These are phyloP conservation scores for Pseudogymnoascus sp. DNA, from an alignment of 2,329 filamentous ascomycete species.

Conservation along the genomic window DNA sequence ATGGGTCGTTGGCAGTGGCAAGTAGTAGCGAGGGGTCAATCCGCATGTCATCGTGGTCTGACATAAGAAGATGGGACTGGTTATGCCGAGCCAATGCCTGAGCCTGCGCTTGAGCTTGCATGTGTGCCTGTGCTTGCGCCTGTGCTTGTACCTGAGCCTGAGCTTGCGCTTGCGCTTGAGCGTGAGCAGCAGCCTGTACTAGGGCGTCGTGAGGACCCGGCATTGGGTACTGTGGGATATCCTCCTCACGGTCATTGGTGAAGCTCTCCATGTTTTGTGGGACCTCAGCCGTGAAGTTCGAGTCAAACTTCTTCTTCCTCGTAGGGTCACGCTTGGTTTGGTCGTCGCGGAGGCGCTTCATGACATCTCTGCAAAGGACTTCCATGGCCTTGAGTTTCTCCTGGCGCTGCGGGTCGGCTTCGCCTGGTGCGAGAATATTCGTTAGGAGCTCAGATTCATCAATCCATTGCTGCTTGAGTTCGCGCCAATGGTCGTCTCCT, in stretches of 20 bases:
- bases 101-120: slow-evolving; percentile 16
- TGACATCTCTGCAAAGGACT: slow-evolving; percentile 65
- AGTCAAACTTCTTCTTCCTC: slow-evolving; percentile 34
- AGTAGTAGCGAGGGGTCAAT: slow-evolving; percentile 57
- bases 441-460: slow-evolving; percentile 48
- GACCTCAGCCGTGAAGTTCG: slow-evolving; percentile 29
- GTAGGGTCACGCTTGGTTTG: slow-evolving; percentile 48
- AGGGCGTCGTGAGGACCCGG: slow-evolving; percentile 15
- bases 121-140: slow-evolving; percentile 5
- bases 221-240: slow-evolving; percentile 5
- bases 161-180: slow-evolving; percentile 19
- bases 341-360: slow-evolving; percentile 69
- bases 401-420: slow-evolving; percentile 44
- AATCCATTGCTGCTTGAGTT: slow-evolving; percentile 63
- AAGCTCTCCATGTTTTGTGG: slow-evolving; percentile 7
- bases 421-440: slow-evolving; percentile 43
- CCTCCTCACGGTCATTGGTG: neutral
- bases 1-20: slow-evolving; percentile 37
- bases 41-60: slow-evolving; percentile 46
- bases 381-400: slow-evolving; percentile 61
- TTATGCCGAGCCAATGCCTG: slow-evolving; percentile 14
- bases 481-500: slow-evolving; percentile 63
- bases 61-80: slow-evolving; percentile 18
- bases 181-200: slow-evolving; percentile 27
- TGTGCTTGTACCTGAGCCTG: slow-evolving; percentile 13